A percentile compares a stretch with the other conserved stretches of the same genome.
phyloP scores from a whole-genome alignment of 2,329 filamentous ascomycete species.

The Kalaharituber pfeilii region DNA sequence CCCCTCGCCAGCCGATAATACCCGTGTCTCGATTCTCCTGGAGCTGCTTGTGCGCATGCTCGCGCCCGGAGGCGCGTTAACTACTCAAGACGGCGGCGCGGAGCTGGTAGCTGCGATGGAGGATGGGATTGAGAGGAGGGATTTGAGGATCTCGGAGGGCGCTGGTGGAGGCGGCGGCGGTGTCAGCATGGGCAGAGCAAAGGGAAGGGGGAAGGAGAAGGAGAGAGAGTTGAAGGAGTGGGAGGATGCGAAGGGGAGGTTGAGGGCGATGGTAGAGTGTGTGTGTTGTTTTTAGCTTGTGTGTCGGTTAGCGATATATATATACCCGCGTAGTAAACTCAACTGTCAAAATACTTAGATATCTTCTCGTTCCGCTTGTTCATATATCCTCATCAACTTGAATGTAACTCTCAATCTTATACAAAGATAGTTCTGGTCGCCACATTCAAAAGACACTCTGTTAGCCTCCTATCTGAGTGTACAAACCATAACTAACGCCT shows the following conservation, averaged over 20 bases:
- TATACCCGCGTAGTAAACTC: no score
- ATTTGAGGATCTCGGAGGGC: slow-evolving; percentile 31
- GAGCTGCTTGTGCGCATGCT: background rate
- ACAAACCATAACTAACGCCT: no score
- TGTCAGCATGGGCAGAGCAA: slow-evolving; percentile 25
- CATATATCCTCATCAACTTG: no score
- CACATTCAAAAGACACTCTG: no score
- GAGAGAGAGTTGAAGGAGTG: slow-evolving; percentile 17
- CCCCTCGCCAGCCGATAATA: background rate
- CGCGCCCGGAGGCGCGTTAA: background rate
- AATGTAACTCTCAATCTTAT: no score
- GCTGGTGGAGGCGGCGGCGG: slow-evolving; percentile 15
- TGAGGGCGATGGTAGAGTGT: slow-evolving; percentile 6
- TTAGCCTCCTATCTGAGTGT: no score
- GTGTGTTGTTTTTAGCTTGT: no score
- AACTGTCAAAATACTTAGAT: no score
- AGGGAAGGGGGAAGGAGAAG: slow-evolving; percentile 31
- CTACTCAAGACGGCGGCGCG: background rate
- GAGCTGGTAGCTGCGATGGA: background rate
- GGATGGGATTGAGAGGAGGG: slow-evolving; percentile 26
- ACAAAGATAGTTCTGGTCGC: no score
- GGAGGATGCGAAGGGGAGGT: slow-evolving; percentile 11
- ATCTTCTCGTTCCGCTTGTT: no score
- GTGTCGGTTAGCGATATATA: no score
- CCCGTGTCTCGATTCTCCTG: background rate